Evolutionary conservation across 2,329 filamentous ascomycete species (phyloP), one percentile per base, ranked within the genome.

Genomic region (Colletotrichum sp.): DNA sequence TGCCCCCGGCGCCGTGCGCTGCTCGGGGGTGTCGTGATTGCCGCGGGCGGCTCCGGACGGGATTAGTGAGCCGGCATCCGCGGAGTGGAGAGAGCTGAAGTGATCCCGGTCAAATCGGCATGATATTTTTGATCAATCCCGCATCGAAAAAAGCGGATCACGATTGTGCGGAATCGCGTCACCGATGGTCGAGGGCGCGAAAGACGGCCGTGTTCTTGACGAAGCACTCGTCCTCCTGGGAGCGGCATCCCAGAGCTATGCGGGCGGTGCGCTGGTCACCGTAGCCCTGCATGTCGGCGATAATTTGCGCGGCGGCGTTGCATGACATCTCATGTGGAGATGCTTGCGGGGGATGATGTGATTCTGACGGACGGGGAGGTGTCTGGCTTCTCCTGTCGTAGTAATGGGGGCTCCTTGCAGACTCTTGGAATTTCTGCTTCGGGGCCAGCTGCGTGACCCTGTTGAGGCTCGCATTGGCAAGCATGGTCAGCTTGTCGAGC

Each of bases 261-360:
- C 81, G 80, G 13, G 82, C 81, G 7, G 77, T 60, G 4, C 78
- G 77, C 9, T 81, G 67, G 65, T 85, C 80, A 12, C 79, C 75
- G 15, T 82, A 80, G 1, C 85, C 84, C 24, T 86, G 83, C 77
- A 87, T 85, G 28, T 85, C 83, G 21, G 85, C 84, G 18, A 87
- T 85, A 36, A 87, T 85, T 8, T 81, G 80, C 2, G 83, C 83
- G 1, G 83, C 83, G 6, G 81, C 81, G 64, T 81, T 81, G 74
- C 83, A 84, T 4, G 83, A 83, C 83, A 84, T 84, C 62, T 83
- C 81, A 60, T 81, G 79, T 2, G 83, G 81, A 9, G 83, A 83
- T 10, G 76, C 77, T 13, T 79, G 69, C n/a, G 77, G 64, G 62
- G 57, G 65, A 32, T 63, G 66, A 1, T 79, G 79, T 8, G 77